Base-by-base conservation (phyloP, 176 grass and related monocot genomes). In the Oryza rufipogon region DNA sequence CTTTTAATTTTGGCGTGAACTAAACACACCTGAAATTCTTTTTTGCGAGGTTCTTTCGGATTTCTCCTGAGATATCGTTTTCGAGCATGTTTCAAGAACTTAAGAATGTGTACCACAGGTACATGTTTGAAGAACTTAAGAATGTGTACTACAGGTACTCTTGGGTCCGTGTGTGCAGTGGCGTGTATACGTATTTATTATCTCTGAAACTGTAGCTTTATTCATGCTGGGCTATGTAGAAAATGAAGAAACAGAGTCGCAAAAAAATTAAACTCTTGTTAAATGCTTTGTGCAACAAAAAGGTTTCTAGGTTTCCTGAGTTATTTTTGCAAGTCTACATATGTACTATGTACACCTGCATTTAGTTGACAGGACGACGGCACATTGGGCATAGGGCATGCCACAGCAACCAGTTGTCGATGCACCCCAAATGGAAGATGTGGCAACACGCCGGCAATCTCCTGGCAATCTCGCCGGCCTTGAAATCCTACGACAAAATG, bases 391-490 rank as follows among this genome's bases (percentile, higher is more conserved):
- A 89, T 1, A 75, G 79, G 32, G 81, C 87, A 5, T 89, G 81
- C 81, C 77, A 79, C 20, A 80, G 26, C 11, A 89, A 81, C 87
- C 87, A 89, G 48, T 75, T 82, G 30, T 89, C 87, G 25, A 89
- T 84, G 67, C 87, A 89, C 12, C 17, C 68, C 20, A 80, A 41
- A 68, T 89, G 87, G 71, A 84, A 89, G 44, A 56, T 68, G 74
- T 89, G 87, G 20, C 38, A 73, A n/a, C 87, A 89, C 22, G 78
- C 67, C n/a, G 87, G 87, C 39, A 89, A 80, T 66, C 69, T 71
- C 69, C 69, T 22, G 0, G 4, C 69, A 11, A 39, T 81, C 47
- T 89, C 87, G 25, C 77, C 76, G 15, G 30, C 33, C 64, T 85
- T 76, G 66, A 89, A 89, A 76, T 89, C 87, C 87, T 70, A 81